These are phyloP conservation scores for Euphorbia tirucalli DNA, from an alignment of 345 rosid species.

Conservation along the genomic window DNA sequence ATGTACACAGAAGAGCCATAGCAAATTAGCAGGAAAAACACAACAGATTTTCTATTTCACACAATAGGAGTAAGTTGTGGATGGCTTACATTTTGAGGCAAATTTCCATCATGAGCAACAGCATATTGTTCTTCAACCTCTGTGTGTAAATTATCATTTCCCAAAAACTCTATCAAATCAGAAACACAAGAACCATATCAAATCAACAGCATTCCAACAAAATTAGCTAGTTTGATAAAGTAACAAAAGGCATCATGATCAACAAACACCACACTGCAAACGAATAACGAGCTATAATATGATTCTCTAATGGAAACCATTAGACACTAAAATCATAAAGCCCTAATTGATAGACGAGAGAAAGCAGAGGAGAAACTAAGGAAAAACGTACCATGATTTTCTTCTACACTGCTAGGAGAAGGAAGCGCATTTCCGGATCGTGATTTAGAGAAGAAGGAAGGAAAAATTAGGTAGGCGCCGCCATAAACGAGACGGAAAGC, in stretches of 20 bases:
- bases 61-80: background rate
- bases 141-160: conserved; percentile 26
- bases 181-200: background rate
- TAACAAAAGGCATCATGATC: background rate
- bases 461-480: conserved; percentile 65
- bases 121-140: conserved; percentile 30
- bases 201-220: background rate
- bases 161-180: conserved; percentile 8
- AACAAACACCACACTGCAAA: too few species aligned
- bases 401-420: conserved; percentile 22
- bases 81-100: conserved; percentile 35
- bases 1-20: too few species aligned
- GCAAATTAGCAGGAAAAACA: too few species aligned
- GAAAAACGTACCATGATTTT: conserved; percentile 38
- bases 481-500: conserved; percentile 64
- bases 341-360: background rate
- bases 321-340: conserved; percentile 30
- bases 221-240: background rate
- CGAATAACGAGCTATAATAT: too few species aligned
- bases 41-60: background rate
- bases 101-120: conserved; percentile 21
- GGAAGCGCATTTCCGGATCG: conserved; percentile 36
- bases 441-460: conserved; percentile 56
- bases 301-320: background rate
- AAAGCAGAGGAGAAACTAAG: background rate